These are phyloP conservation scores for Eucalyptus pauciflora DNA, from an alignment of 345 rosid genomes.

Conservation along the genomic window DNA sequence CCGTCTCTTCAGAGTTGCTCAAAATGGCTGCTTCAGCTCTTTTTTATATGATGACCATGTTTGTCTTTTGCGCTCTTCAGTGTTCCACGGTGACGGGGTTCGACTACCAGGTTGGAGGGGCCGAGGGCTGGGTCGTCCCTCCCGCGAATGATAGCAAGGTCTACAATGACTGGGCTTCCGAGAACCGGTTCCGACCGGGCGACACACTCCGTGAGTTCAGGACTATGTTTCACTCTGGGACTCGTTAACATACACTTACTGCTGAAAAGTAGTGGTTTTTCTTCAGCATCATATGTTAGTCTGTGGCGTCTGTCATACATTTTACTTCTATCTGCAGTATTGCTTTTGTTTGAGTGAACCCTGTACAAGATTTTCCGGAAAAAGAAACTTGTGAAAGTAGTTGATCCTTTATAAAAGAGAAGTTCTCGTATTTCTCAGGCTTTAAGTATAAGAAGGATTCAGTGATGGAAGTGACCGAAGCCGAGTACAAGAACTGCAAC, in stretches of 20 bases:
- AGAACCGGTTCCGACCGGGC: constrained; percentile 37
- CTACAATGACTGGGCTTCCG: constrained; percentile 56
- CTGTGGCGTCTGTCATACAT: not conserved
- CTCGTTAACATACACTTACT: not conserved
- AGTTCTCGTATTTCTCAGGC: not conserved
- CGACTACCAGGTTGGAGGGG: constrained; percentile 35
- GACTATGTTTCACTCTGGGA: not conserved
- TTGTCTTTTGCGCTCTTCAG: constrained; percentile 3
- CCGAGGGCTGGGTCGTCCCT: constrained; percentile 38
- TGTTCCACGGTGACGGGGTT: constrained; percentile 8
- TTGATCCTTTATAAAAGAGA: not conserved
- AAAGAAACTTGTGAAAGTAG: not conserved
- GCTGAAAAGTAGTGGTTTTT: not conserved
- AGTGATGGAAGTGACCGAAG: constrained; percentile 33
- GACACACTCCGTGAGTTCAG: constrained; percentile 30
- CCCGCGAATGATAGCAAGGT: constrained; percentile 29
- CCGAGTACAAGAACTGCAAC: constrained; percentile 43
- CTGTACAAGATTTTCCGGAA: not conserved
- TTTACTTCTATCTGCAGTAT: not conserved
- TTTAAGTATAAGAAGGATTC: constrained; percentile 44
- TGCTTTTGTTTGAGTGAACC: not conserved
- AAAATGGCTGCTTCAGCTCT: not conserved
- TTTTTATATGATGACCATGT: not conserved
- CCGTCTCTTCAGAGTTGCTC: not conserved
- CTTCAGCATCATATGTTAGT: not conserved